Evolutionary conservation across 768 basidiomycete genomes (phyloP).

Genomic region (Tulasnella sp.): DNA sequence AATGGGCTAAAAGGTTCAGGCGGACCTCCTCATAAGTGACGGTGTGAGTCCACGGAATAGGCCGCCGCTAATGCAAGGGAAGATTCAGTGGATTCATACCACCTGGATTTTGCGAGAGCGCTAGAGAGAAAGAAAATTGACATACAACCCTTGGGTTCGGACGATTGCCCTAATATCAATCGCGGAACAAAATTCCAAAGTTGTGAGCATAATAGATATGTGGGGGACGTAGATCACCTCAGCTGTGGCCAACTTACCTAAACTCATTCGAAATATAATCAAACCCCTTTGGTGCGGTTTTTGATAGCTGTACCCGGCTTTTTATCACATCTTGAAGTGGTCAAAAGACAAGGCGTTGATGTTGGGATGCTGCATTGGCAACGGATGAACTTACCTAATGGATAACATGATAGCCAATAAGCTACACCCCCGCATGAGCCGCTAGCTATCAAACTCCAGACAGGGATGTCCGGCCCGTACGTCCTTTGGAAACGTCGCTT

Average conservation of each 20-base stretch:
- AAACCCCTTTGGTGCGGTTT: conserved; percentile 52
- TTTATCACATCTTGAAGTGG: conserved; percentile 66
- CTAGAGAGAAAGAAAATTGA: conserved; percentile 13
- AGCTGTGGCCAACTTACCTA: conserved; percentile 31
- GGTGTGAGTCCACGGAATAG: conserved; percentile 67
- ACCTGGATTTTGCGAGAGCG: no score
- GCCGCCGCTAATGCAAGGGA: conserved; percentile 36
- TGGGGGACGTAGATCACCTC: no score
- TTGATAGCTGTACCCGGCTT: conserved; percentile 74
- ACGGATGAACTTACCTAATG: conserved; percentile 42
- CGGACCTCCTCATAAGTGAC: conserved; percentile 23
- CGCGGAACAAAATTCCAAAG: not conserved
- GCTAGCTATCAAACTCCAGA: conserved; percentile 75
- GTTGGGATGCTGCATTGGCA: not conserved
- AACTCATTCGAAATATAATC: conserved; percentile 65
- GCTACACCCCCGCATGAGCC: conserved; percentile 78
- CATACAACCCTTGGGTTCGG: conserved; percentile 51
- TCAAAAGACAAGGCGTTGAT: not conserved
- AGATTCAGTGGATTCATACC: not conserved
- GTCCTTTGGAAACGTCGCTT: conserved; percentile 59
- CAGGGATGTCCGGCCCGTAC: conserved; percentile 60
- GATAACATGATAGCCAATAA: conserved; percentile 93
- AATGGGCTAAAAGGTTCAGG: not conserved
- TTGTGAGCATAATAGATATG: no score
- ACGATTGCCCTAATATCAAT: conserved; percentile 2